A percentile compares a stretch with the other conserved stretches of the same genome.
Conservation (phyloP, 1,284 basidiomycete genomes). For the Leccinum griseonigrum region DNA sequence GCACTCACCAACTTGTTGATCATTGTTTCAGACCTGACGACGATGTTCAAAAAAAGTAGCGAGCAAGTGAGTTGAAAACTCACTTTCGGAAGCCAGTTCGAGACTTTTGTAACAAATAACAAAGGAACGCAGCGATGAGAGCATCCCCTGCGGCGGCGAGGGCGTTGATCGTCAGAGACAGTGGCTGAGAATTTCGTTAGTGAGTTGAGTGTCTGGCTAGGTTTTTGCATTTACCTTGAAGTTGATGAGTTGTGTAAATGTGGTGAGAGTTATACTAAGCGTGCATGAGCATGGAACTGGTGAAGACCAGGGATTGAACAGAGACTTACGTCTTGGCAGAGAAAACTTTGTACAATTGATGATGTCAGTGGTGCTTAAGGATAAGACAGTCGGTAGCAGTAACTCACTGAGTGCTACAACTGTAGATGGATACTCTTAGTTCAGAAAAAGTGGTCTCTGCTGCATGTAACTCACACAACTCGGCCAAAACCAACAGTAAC, state of each 20-base stretch:
- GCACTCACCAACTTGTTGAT: slow-evolving; percentile 43
- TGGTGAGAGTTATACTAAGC: slow-evolving; percentile 33
- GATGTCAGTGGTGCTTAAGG: slow-evolving; percentile 3
- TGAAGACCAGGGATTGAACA: not conserved
- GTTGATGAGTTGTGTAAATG: slow-evolving; percentile 38
- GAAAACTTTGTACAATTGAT: slow-evolving; percentile 33
- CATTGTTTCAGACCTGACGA: slow-evolving; percentile 43
- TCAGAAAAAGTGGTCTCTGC: not conserved
- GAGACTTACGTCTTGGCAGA: slow-evolving; percentile 38
- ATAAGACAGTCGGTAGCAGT: not conserved
- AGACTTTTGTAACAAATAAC: slow-evolving; percentile 48
- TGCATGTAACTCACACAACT: slow-evolving; percentile 45
- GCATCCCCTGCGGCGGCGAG: slow-evolving; percentile 56
- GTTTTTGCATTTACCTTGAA: slow-evolving; percentile 22
- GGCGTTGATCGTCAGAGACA: slow-evolving; percentile 55
- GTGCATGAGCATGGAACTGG: slow-evolving; percentile 1
- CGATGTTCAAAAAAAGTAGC: not conserved
- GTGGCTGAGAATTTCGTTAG: slow-evolving; percentile 19
- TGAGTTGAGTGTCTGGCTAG: not conserved
- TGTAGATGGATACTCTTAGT: slow-evolving; percentile 10
- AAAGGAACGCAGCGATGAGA: slow-evolving; percentile 51
- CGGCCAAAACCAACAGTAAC: slow-evolving; percentile 41
- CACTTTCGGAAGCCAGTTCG: slow-evolving; percentile 55
- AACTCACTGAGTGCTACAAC: slow-evolving; percentile 17
- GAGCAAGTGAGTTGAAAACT: slow-evolving; percentile 1